phyloP scores from a whole-genome alignment of 176 grass and related monocot species.

The Aegilops sharonensis region DNA sequence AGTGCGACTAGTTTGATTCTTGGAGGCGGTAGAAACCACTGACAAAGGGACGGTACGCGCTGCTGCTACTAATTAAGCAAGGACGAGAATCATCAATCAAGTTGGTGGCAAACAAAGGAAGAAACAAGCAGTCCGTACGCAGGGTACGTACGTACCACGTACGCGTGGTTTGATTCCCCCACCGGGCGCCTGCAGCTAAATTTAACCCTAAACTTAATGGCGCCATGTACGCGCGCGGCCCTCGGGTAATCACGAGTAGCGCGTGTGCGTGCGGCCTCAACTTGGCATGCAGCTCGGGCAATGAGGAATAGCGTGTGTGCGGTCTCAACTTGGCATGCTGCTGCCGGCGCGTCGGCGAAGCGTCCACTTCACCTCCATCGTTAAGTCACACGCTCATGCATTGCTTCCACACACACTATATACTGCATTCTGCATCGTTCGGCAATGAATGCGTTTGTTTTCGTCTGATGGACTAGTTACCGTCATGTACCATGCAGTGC shows the following conservation, averaged over 20 bases:
- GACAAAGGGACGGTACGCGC: background rate
- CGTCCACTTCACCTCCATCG: background rate
- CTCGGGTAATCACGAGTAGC: background rate
- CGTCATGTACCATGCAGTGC: background rate
- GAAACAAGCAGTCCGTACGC: background rate
- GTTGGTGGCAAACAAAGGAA: background rate
- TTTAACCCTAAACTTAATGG: too few species aligned
- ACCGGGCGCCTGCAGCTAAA: too few species aligned
- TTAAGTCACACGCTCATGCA: background rate
- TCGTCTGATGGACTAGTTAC: background rate
- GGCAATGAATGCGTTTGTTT: background rate
- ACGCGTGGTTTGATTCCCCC: slow-evolving; percentile 32
- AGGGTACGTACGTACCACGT: background rate
- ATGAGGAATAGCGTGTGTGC: too few species aligned
- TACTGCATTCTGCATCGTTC: background rate
- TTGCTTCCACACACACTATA: background rate
- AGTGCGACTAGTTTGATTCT: background rate
- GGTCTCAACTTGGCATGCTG: too few species aligned
- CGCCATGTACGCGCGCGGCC: too few species aligned
- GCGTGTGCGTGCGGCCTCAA: too few species aligned
- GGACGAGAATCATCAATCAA: background rate
- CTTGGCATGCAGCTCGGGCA: background rate
- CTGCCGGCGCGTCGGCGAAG: background rate
- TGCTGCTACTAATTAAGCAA: background rate
- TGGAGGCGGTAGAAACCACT: background rate